Evolutionary conservation across 208 protist species (phyloP).

Genomic region (Zelonia costaricensis): DNA sequence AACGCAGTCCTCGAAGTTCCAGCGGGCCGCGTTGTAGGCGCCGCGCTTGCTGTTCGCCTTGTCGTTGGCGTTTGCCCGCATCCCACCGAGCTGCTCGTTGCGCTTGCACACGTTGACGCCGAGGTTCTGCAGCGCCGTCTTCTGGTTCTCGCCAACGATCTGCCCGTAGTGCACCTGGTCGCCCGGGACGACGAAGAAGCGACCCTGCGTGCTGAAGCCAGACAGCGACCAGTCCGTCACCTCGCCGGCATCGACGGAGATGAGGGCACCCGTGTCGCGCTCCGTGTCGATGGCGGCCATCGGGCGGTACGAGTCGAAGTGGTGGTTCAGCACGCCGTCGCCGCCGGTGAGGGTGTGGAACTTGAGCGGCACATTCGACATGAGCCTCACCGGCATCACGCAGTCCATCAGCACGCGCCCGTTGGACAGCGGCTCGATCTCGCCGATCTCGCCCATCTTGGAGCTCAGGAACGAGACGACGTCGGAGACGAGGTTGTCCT

Average conservation of each 20-base stretch:
- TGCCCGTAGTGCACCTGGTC: slow-evolving; percentile 90
- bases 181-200: slow-evolving; percentile 88
- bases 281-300: slow-evolving; percentile 64
- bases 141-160: slow-evolving; percentile 91
- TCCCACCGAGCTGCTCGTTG: slow-evolving; percentile 90
- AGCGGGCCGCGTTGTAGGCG: slow-evolving; percentile 55
- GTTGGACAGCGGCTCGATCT: slow-evolving; percentile 79
- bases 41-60: slow-evolving; percentile 71
- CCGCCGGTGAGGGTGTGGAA: slow-evolving; percentile 89
- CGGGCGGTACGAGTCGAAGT: slow-evolving; percentile 85
- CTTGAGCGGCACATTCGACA: slow-evolving; percentile 80
- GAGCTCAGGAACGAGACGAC: slow-evolving; percentile 87
- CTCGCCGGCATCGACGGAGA: slow-evolving; percentile 85
- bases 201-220: slow-evolving; percentile 68
- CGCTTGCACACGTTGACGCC: slow-evolving; percentile 90
- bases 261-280: slow-evolving; percentile 85
- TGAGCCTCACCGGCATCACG: slow-evolving; percentile 88
- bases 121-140: slow-evolving; percentile 86
- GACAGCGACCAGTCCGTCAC: slow-evolving; percentile 87
- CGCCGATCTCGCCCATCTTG: slow-evolving; percentile 89
- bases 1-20: slow-evolving; percentile 87
- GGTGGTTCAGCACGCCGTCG: slow-evolving; percentile 88
- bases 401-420: slow-evolving; percentile 81
- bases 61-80: slow-evolving; percentile 91
- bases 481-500: slow-evolving; percentile 60